Percentiles rank a stretch among this genome's conserved stretches.
Evolutionary conservation across 2,329 filamentous ascomycete genomes (phyloP).

Genomic region (Colletotrichum gloeosporioides): DNA sequence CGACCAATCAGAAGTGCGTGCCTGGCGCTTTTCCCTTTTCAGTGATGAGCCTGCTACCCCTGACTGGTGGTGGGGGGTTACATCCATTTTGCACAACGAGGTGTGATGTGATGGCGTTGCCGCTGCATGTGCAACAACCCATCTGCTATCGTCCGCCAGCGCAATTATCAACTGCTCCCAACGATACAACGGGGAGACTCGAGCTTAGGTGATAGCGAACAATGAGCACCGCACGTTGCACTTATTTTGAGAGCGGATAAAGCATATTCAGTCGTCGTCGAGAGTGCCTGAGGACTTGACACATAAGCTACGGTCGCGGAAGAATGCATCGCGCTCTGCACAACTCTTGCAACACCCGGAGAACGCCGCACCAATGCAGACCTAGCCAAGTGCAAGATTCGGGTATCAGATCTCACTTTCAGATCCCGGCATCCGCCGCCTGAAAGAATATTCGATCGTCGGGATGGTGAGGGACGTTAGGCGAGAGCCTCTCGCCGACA

Average conservation of each 20-base stretch:
- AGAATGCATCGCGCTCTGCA: neutral
- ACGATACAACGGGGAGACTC: neutral
- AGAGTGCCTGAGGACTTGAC: neutral
- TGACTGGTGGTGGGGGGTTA: neutral
- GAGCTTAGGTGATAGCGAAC: neutral
- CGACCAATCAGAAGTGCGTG: constrained; percentile 45
- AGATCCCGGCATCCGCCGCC: neutral
- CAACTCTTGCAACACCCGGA: neutral
- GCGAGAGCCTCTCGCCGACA: neutral
- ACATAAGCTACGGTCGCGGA: neutral
- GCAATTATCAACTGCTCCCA: neutral
- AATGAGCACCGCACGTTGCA: neutral
- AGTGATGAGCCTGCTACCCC: constrained; percentile 14
- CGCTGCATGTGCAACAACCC: neutral
- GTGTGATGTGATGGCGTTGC: neutral
- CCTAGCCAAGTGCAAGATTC: neutral
- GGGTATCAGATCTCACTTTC: constrained; percentile 2
- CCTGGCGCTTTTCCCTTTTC: constrained; percentile 41
- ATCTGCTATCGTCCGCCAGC: neutral
- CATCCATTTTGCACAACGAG: neutral
- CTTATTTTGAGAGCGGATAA: neutral
- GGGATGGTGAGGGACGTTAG: neutral
- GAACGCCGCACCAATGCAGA: neutral
- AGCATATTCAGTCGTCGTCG: neutral
- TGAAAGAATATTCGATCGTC: neutral